phyloP scores from a whole-genome alignment of 1,284 basidiomycete species.

The Meripilus lineatus region DNA sequence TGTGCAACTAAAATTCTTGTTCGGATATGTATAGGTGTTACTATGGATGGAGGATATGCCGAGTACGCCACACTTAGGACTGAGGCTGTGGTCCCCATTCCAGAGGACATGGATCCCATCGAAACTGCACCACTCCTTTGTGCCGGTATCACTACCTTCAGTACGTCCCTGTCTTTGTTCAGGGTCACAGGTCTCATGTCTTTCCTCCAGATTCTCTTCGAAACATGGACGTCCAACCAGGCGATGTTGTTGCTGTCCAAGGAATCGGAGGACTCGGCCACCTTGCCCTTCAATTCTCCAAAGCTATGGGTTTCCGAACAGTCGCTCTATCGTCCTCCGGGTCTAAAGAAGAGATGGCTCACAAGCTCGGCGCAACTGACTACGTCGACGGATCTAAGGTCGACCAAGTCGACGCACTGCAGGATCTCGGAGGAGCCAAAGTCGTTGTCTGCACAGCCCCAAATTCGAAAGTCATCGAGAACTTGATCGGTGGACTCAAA shows the following conservation, averaged over 20 bases:
- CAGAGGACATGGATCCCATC: constrained; percentile 28
- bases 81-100: constrained; percentile 29
- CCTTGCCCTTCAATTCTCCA: constrained; percentile 10
- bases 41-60: constrained; percentile 28
- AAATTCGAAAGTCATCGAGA: constrained; percentile 23
- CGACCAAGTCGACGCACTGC: constrained; percentile 23
- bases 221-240: constrained; percentile 23
- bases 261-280: constrained; percentile 27
- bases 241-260: constrained; percentile 32
- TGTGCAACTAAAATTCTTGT: neutral
- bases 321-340: constrained; percentile 11
- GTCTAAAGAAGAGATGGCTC: constrained; percentile 16
- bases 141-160: constrained; percentile 29
- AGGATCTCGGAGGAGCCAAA: constrained; percentile 33
- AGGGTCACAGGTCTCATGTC: neutral
- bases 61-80: constrained; percentile 30
- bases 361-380: constrained; percentile 14
- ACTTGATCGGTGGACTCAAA: constrained; percentile 27
- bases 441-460: constrained; percentile 31
- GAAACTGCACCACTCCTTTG: constrained; percentile 36
- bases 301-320: constrained; percentile 12
- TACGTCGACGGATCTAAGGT: constrained; percentile 17
- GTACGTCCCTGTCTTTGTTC: constrained; percentile 5
- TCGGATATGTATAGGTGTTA: constrained; percentile 20
- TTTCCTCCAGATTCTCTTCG: constrained; percentile 25